phyloP scores from a whole-genome alignment of 768 basidiomycete species.

The Lactifluus hygrophoroides region DNA sequence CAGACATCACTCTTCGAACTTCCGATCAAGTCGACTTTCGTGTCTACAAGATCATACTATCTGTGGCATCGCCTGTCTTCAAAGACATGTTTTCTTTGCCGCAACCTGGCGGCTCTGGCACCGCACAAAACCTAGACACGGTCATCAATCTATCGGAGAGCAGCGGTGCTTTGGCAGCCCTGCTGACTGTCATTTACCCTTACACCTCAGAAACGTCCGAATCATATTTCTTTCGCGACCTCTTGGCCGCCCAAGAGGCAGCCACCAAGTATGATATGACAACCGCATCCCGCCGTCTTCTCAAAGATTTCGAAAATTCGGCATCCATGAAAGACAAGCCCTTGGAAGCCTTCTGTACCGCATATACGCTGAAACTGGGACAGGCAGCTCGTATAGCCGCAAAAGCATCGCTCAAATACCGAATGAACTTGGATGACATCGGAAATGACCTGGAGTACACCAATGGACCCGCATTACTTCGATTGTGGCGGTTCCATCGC shows the following conservation, averaged over 20 bases:
- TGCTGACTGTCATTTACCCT: background rate
- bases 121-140: background rate
- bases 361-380: background rate
- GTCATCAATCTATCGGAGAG: background rate
- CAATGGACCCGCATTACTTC: background rate
- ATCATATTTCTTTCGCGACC: background rate
- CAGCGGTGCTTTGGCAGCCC: background rate
- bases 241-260: background rate
- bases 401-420: background rate
- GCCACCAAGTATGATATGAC: background rate
- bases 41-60: background rate
- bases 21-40: background rate
- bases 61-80: constrained; percentile 2
- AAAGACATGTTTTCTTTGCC: background rate
- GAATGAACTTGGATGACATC: background rate
- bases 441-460: background rate
- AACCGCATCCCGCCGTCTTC: background rate
- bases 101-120: background rate
- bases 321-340: background rate
- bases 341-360: background rate
- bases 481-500: background rate
- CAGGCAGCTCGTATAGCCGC: background rate
- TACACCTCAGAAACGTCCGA: background rate
- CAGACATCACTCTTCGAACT: background rate
- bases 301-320: background rate